Base-by-base conservation (phyloP, 805 yeast species). In the Yamadazyma akitaensis region DNA sequence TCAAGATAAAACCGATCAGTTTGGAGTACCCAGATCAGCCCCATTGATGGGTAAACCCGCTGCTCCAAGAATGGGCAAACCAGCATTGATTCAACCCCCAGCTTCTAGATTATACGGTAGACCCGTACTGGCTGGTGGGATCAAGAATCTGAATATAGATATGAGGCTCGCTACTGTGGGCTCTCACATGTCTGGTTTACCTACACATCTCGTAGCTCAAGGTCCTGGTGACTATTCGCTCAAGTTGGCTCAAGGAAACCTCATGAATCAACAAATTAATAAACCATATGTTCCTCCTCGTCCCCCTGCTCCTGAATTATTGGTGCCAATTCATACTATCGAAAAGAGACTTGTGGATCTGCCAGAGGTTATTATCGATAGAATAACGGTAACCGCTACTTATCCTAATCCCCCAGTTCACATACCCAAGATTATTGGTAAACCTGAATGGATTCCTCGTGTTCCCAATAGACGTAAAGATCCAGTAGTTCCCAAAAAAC, bases 11-110 rank as follows among this genome's bases (percentile, higher is more conserved):
- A 56, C 52, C 34, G 42, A 37, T 16, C 17, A 31, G 28, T 13
- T 18, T 13, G 30, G 30, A n/a, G 17, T 18, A n/a, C 39, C 31
- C 13, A 39, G 47, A 18, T 43, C 57, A 9, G 49, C 58, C 25
- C 68, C 68, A 3, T 48, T 64, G 2, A 64, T 63, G 65, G 71
- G 71, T 1, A 65, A 63, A 38, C 63, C 66, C 6, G 62, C 63
- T 2, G 41, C 51, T 2, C 74, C 75, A 9, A 56, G 72, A 44
- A 71, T 72, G 76, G 76, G 76, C 2, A 70, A 69, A 45, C 72
- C 73, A 5, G 76, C 76, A 16, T 62, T 73, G 16, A 70, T 72
- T 16, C 76, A 71, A 49, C 76, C 76, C 8, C 73, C 75, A 2
- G 60, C 73, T 6, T 67, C 68, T 44, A 55, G 72, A 41, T 44